Base-by-base conservation (phyloP, 208 protist genomes). In the Blechomonas ayalai region DNA sequence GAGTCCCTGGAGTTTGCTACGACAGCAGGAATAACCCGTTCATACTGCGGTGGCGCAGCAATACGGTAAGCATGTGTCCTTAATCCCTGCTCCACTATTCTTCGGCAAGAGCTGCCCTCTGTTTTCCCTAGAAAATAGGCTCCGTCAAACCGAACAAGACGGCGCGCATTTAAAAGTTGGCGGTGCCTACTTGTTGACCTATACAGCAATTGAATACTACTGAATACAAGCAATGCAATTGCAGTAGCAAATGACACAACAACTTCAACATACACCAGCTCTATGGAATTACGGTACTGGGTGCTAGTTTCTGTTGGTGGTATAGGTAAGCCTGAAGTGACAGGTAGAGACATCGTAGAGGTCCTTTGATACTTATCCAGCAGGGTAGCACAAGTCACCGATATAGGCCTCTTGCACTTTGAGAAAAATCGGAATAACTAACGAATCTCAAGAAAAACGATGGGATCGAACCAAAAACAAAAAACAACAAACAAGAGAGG, bases 201-300 rank as follows among this genome's bases (percentile, higher is more conserved):
- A 25, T 82, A 79, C 16, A 92, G 40, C 13, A 89, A 47, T 37
- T 84, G 69, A 34, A 88, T 54, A 8, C 71, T 49, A 6, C 56
- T 67, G 5, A 84, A 50, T 47, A 86, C 60, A 3, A 86, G 28
- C 2, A 89, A 53, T 1, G 49, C 78, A 26, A 92, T n/a, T 2
- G 79, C 79, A 33, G 73, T 82, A 0, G 67, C 77, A 28, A 92
- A 52, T 1, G 78, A 81, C 8, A 92, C 77, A 0, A 92, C 74
- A 0, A 84, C 78, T 40, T 92, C 51, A 2, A 74, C 77, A 48
- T 89, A 84, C 37, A n/a, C 16, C n/a, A 42, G 23, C 23, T 20
- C 16, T 42, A 24, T 42, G 9, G 23, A 42, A 8, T 7, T 24
- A 42, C 12, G 12, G 12, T 42, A 10, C 37, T 34, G 31, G 31